Evolutionary conservation across 192 early-diverging fungal species (phyloP).

Genomic region (Coemansia furcata): DNA sequence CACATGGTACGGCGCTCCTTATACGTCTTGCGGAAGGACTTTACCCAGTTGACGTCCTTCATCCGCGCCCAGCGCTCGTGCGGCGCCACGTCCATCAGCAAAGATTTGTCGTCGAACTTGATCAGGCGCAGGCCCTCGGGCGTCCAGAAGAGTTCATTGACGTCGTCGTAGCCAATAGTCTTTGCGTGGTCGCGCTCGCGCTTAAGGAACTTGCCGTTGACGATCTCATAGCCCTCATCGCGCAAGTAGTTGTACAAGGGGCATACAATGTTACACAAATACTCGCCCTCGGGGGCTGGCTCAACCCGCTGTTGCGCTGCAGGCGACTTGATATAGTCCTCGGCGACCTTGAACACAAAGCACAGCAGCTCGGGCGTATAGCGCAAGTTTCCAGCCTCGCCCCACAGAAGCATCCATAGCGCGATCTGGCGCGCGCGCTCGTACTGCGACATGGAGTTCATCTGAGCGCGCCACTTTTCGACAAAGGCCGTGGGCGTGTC

Average conservation of each 20-base stretch:
- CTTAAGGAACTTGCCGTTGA: slow-evolving; percentile 68
- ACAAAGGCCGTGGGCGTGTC: slow-evolving; percentile 54
- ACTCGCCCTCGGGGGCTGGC: slow-evolving; percentile 65
- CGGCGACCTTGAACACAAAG: slow-evolving; percentile 75
- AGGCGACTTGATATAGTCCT: slow-evolving; percentile 54
- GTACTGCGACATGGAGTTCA: slow-evolving; percentile 70
- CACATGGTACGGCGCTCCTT: slow-evolving; percentile 81
- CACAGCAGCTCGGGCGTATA: slow-evolving; percentile 74
- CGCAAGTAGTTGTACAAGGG: slow-evolving; percentile 74
- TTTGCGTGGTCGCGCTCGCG: slow-evolving; percentile 73
- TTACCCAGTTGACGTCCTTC: slow-evolving; percentile 65
- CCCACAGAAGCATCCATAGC: slow-evolving; percentile 77
- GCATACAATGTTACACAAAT: slow-evolving; percentile 63
- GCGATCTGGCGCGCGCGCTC: slow-evolving; percentile 70
- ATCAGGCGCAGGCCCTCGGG: slow-evolving; percentile 62
- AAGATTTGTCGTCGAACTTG: slow-evolving; percentile 56
- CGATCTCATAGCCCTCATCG: slow-evolving; percentile 70
- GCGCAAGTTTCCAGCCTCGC: slow-evolving; percentile 72
- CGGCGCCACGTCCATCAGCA: slow-evolving; percentile 61
- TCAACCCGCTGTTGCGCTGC: slow-evolving; percentile 55
- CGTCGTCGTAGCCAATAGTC: slow-evolving; percentile 78
- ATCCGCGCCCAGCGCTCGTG: slow-evolving; percentile 63
- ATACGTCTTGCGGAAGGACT: slow-evolving; percentile 77
- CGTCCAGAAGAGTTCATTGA: slow-evolving; percentile 84
- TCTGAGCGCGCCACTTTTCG: slow-evolving; percentile 68